Base-by-base conservation (phyloP, 164 flowering plant genomes). In the Nymphaea thermarum region DNA sequence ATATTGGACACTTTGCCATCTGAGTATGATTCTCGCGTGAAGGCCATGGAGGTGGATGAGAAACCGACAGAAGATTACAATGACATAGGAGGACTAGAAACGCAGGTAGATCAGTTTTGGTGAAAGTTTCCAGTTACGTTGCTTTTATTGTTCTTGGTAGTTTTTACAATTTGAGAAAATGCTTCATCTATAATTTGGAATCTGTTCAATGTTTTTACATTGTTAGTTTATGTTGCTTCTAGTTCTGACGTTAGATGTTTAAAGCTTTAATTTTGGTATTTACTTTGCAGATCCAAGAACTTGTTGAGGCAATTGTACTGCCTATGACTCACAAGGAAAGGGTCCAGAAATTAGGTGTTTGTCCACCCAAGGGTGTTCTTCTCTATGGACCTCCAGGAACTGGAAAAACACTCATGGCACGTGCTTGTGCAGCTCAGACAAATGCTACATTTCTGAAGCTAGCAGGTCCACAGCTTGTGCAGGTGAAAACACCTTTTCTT, bases 11-110 rank as follows among this genome's bases (percentile, higher is more conserved):
- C 94, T 12, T 78, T 88, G 64, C 94, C 94, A 55, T 85, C 92
- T 18, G 92, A 88, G 73, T 88, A 88, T 80, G 95, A 88, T 75
- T 88, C 95, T 44, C 80, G 90, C 44, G 92, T 88, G 16, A 89
- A 89, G 78, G 95, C 95, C 11, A 89, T 89, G 95, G 95, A 89
- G 70, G 95, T 89, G 70, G 95, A 89, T 78, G 95, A 87, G 75
- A 89, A 89, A 73, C 95, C 95, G 43, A 89, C 92, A 60, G 92
- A 89, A 80, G 95, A 89, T 71, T 89, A 87, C 71, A 89, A 83
- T 77, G 95, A 89, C 62, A 77, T 89, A 71, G 95, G 95, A 51
- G 92, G 92, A 51, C 79, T 89, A 57, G 92, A 89, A 72, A 89
- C 87, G 71, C 90, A 89, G 87, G 94, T 69, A 71, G 66, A 68